Evolutionary conservation across 148 eudicot genomes (phyloP).

Genomic region (Drosera capensis): DNA sequence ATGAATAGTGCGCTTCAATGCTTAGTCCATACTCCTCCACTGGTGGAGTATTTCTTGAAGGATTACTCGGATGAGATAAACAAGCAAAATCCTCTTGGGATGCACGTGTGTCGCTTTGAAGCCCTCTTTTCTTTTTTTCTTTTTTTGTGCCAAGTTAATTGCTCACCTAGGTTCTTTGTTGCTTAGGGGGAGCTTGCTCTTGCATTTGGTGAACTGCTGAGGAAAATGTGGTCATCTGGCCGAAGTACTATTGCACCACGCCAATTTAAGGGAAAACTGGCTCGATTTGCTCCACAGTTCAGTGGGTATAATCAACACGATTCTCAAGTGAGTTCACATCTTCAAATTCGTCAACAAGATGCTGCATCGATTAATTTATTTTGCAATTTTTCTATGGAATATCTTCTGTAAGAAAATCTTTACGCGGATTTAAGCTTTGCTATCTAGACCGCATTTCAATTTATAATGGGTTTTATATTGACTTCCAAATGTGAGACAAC

Average conservation of each 20-base stretch:
- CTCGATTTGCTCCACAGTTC: constrained; percentile 97
- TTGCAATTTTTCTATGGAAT: no score
- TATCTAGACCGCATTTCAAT: no score
- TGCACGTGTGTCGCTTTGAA: constrained; percentile 43
- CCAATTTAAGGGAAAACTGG: constrained; percentile 78
- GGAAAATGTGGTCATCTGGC: constrained; percentile 82
- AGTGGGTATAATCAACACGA: constrained; percentile 99
- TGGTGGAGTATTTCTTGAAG: constrained; percentile 70
- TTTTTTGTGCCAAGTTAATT: constrained; percentile 6
- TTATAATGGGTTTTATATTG: no score
- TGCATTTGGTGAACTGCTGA: constrained; percentile 88
- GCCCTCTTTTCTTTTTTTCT: background rate
- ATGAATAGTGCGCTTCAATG: constrained; percentile 97
- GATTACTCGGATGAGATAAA: constrained; percentile 79
- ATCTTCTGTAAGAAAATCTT: no score
- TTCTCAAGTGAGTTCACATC: constrained; percentile 61
- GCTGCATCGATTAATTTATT: no score
- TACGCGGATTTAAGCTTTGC: no score
- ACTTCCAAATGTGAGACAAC: no score
- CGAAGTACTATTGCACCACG: constrained; percentile 69
- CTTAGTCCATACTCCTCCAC: constrained; percentile 80
- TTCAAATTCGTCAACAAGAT: no score
- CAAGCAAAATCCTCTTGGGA: constrained; percentile 81
- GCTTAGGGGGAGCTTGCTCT: constrained; percentile 97
- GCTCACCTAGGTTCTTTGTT: no score